Conservation (phyloP, 2,329 filamentous ascomycete genomes). For the Cladophialophora exuberans region DNA sequence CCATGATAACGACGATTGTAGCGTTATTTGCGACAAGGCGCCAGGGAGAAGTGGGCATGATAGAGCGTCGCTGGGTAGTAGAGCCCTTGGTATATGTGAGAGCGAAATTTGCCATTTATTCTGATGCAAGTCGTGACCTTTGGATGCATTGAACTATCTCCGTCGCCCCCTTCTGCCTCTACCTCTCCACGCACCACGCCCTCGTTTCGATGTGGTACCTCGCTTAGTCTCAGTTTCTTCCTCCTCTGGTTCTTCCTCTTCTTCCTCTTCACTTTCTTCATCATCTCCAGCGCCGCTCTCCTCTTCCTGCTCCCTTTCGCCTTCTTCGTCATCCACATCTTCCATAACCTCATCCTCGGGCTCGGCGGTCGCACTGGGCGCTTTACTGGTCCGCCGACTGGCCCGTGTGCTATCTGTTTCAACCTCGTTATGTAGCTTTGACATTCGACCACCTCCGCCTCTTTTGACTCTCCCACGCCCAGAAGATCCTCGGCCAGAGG, state of each 20-base stretch:
- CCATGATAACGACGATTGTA: too few species aligned
- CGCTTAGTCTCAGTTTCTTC: not conserved
- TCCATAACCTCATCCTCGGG: slow-evolving; percentile 36
- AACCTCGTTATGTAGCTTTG: slow-evolving; percentile 44
- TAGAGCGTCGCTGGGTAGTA: not conserved
- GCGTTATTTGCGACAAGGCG: not conserved
- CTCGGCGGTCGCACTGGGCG: slow-evolving; percentile 39
- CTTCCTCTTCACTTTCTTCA: not conserved
- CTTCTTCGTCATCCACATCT: slow-evolving; percentile 41
- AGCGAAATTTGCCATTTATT: too few species aligned
- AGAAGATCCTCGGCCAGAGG: slow-evolving; percentile 1
- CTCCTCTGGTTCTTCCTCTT: not conserved
- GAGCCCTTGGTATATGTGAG: too few species aligned
- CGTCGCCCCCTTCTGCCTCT: slow-evolving; percentile 51
- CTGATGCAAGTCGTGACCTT: too few species aligned
- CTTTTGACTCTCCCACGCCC: slow-evolving; percentile 37
- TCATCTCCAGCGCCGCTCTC: slow-evolving; percentile 31
- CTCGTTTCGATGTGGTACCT: not conserved
- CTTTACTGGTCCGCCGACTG: slow-evolving; percentile 34
- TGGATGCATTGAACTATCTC: slow-evolving; percentile 29
- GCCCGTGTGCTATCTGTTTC: slow-evolving; percentile 35
- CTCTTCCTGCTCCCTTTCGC: slow-evolving; percentile 47
- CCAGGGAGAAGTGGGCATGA: not conserved
- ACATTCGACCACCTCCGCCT: slow-evolving; percentile 39
- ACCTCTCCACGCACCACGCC: slow-evolving; percentile 40